Percentiles rank a stretch among this genome's conserved stretches.
These are phyloP conservation scores for Tuber indicum DNA, from an alignment of 495 filamentous ascomycete species.

Conservation along the genomic window DNA sequence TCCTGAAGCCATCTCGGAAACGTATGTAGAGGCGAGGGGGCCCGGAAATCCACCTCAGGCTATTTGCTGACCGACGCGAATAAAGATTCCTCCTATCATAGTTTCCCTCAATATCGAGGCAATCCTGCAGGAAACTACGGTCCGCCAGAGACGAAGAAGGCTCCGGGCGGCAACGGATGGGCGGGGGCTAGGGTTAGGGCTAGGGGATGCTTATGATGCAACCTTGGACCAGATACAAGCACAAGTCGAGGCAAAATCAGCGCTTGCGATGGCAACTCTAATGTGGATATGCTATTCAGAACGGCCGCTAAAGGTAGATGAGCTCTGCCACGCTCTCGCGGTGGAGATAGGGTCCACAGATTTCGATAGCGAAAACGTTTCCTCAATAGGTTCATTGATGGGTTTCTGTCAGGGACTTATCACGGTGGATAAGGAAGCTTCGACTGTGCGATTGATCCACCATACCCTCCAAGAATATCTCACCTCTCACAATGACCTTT, in stretches of 20 bases:
- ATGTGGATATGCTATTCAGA: no score
- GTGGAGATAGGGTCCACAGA: no score
- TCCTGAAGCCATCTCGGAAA: not conserved
- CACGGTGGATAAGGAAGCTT: constrained; percentile 16
- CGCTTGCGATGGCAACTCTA: not conserved
- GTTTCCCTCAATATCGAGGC: not conserved
- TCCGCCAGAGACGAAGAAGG: not conserved
- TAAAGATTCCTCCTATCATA: not conserved
- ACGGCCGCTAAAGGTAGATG: no score
- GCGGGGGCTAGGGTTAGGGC: no score
- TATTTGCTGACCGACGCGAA: not conserved
- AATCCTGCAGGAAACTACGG: not conserved
- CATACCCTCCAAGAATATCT: no score
- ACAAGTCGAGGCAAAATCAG: not conserved
- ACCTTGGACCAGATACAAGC: not conserved
- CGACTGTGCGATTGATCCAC: not conserved
- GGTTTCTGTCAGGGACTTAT: not conserved
- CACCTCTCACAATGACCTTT: no score
- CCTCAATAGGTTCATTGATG: no score
- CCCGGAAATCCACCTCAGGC: no score
- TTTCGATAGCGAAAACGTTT: no score
- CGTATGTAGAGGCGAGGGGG: not conserved
- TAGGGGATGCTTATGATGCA: not conserved
- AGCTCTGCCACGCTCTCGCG: no score
- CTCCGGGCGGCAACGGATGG: not conserved